Percentiles rank a stretch among this genome's conserved stretches.
Evolutionary conservation across 331 rosid genomes (phyloP).

Genomic region (Dryas integrifolia): DNA sequence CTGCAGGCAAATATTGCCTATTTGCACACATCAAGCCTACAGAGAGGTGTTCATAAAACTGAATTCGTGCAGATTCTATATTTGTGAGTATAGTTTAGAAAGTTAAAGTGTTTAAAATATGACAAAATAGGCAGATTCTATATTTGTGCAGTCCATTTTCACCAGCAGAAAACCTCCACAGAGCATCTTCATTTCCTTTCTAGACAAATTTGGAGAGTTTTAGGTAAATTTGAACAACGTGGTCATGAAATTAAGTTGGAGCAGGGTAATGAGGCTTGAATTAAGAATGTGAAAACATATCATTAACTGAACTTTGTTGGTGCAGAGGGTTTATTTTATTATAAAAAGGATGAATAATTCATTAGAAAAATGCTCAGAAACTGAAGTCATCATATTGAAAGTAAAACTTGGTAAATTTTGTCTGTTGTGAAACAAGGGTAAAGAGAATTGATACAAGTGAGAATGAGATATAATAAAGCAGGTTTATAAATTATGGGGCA

Average conservation of each 20-base stretch:
- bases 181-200: background rate
- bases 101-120: background rate
- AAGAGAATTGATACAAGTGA: background rate
- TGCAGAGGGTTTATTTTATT: background rate
- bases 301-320: background rate
- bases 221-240: background rate
- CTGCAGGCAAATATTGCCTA: too few species aligned
- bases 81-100: background rate
- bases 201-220: background rate
- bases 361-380: background rate
- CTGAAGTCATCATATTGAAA: background rate
- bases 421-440: background rate
- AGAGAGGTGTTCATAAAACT: background rate
- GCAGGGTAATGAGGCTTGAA: background rate
- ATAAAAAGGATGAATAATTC: background rate
- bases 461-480: background rate
- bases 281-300: background rate
- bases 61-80: background rate
- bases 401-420: background rate
- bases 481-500: too few species aligned
- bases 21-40: too few species aligned
- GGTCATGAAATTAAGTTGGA: background rate
- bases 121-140: background rate
- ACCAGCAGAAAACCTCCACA: background rate
- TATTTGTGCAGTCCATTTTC: background rate